phyloP scores from a whole-genome alignment of 495 filamentous ascomycete genomes.

The Penicillium argentinense region DNA sequence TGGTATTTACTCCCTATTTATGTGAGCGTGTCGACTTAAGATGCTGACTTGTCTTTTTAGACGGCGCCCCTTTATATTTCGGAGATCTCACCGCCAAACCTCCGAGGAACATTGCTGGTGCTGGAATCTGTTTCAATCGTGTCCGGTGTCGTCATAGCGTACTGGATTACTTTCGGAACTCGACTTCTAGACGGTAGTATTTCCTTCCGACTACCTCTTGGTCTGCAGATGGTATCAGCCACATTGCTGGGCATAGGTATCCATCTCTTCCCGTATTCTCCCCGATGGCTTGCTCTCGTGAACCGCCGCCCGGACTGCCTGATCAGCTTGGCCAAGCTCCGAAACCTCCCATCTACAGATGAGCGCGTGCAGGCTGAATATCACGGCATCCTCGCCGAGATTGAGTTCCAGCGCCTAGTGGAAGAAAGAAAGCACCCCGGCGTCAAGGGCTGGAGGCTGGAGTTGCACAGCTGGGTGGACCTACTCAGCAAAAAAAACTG shows the following conservation, averaged over 20 bases:
- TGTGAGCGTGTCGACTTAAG: no score
- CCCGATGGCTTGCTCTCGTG: constrained; percentile 36
- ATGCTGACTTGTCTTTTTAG: no score
- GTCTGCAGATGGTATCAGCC: constrained; percentile 68
- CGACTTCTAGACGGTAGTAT: constrained; percentile 34
- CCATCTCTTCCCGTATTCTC: constrained; percentile 70
- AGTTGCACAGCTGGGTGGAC: constrained; percentile 4
- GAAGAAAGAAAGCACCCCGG: constrained; percentile 5
- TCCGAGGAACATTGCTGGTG: constrained; percentile 11
- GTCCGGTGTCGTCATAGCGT: constrained; percentile 38
- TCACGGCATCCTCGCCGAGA: constrained; percentile 3
- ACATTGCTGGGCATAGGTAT: constrained; percentile 64
- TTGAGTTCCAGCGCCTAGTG: constrained; percentile 3
- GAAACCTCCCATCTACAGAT: constrained; percentile 31
- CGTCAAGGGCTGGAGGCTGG: not conserved
- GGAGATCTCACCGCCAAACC: constrained; percentile 9
- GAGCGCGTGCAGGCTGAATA: constrained; percentile 4
- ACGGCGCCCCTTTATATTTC: constrained; percentile 11
- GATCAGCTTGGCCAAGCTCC: constrained; percentile 59
- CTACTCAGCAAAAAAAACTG: not conserved
- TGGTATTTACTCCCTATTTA: no score
- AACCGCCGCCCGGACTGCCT: constrained; percentile 61
- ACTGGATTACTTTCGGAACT: constrained; percentile 6
- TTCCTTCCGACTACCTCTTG: constrained; percentile 74
- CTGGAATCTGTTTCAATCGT: constrained; percentile 23